Evolutionary conservation across 352 stramenopile species (phyloP).

Genomic region (Peronospora tabacina): DNA sequence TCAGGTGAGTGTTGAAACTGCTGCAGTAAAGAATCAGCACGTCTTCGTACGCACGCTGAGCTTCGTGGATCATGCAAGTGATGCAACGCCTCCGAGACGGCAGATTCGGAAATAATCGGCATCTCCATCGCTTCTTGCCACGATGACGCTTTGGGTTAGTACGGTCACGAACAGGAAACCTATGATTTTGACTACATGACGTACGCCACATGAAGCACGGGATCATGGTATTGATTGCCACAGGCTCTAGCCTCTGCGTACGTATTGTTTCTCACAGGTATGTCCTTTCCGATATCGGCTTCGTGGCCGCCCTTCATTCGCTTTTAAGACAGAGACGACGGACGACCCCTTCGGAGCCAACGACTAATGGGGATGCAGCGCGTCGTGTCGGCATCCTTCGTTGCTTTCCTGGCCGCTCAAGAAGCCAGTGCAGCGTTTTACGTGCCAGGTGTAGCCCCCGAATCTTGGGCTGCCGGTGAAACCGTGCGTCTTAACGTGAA

Average conservation of each 20-base stretch:
- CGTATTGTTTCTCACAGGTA: background rate
- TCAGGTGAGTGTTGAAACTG: conserved; percentile 69
- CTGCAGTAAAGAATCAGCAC: conserved; percentile 66
- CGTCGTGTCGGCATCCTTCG: conserved; percentile 21
- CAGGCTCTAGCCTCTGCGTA: background rate
- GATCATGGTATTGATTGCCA: too few species aligned
- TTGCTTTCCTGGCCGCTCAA: conserved; percentile 16
- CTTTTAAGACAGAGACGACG: conserved; percentile 6
- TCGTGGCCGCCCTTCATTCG: conserved; percentile 22
- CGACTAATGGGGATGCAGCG: conserved; percentile 30
- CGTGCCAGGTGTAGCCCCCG: conserved; percentile 75
- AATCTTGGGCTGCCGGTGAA: conserved; percentile 78
- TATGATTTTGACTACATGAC: conserved; percentile 9
- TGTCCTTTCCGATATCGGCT: conserved; percentile 13
- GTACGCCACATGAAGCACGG: background rate
- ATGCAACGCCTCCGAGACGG: conserved; percentile 53
- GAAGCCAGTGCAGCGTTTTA: conserved; percentile 62
- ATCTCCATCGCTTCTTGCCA: conserved; percentile 32
- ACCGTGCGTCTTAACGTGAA: conserved; percentile 93
- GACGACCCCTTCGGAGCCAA: conserved; percentile 5
- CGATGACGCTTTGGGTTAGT: too few species aligned
- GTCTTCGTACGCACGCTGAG: conserved; percentile 54
- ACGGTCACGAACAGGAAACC: background rate
- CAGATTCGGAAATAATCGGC: conserved; percentile 24
- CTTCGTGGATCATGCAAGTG: conserved; percentile 69